These are phyloP conservation scores for Zanthoxylum bungeanum DNA, from an alignment of 345 rosid species.

Conservation along the genomic window DNA sequence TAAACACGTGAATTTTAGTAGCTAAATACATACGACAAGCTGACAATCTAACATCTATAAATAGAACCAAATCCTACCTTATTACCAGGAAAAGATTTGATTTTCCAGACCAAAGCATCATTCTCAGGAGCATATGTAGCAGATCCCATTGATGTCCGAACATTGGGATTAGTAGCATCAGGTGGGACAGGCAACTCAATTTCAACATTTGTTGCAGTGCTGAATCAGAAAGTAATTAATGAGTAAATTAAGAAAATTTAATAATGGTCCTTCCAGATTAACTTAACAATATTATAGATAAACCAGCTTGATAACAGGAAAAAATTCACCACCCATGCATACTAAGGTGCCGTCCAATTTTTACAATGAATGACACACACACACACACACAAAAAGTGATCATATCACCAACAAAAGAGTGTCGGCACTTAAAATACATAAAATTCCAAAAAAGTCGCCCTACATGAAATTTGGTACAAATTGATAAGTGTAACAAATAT, in stretches of 20 bases:
- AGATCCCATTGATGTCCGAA: slow-evolving; percentile 74
- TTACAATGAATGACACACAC: not conserved
- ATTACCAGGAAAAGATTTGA: slow-evolving; percentile 69
- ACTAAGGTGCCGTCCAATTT: not conserved
- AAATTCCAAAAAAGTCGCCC: not conserved
- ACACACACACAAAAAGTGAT: not conserved
- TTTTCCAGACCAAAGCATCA: slow-evolving; percentile 77
- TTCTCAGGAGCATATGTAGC: slow-evolving; percentile 78
- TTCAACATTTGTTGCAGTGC: slow-evolving; percentile 77
- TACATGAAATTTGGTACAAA: not conserved
- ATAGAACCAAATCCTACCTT: slow-evolving; percentile 35
- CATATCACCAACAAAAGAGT: not conserved
- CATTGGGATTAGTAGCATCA: slow-evolving; percentile 67
- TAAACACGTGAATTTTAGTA: not conserved
- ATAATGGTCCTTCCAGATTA: not conserved
- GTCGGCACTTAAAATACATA: not conserved
- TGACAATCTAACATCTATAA: too few species aligned
- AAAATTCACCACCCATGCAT: not conserved
- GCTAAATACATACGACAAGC: not conserved
- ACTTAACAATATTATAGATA: slow-evolving; percentile 1
- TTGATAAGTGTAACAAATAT: not conserved
- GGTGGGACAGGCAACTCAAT: slow-evolving; percentile 72
- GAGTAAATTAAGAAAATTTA: not conserved
- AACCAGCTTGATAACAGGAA: not conserved
- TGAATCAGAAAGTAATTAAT: slow-evolving; percentile 21